Base-by-base conservation (phyloP, 495 filamentous ascomycete genomes). In the Apodospora peruviana region DNA sequence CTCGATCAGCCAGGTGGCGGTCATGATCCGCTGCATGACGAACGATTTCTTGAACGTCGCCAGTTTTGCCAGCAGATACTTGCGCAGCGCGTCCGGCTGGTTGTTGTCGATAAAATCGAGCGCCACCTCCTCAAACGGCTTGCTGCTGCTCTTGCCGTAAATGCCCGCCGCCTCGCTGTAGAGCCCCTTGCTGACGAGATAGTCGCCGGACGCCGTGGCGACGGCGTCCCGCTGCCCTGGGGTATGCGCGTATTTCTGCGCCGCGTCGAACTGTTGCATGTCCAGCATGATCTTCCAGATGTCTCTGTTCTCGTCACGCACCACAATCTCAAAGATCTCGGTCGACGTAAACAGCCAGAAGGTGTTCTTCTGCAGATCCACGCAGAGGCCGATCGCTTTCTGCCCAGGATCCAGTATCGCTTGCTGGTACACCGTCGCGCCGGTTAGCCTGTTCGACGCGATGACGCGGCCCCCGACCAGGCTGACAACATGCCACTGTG, bases 91-190 rank as follows among this genome's bases (percentile, higher is more conserved):
- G 76, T 98, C 94, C 47, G 86, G 85, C 61, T 97, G 87, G 35
- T 84, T 83, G 51, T 85, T 81, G 61, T 96, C 91, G 49, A 97
- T 90, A 53, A 98, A 88, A 2, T 79, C 84, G 40, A 98, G 72
- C 41, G 90, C 90, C 34, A 97, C 93, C 58, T 98, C 88, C 58
- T 98, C 93, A 53, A 98, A 98, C 2, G 85, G 84, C 71, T 96
- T 96, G 58, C 86, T 95, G 58, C 86, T 95, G 70, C 91, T 96
- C 69, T 86, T 88, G 24, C 93, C 93, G 72, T 94, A 96, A 21
- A 95, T 82, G 25, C 76, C 80, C 10, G 93, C 94, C 14, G 93
- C 93, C 62, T 96, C 90, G 23, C 83, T 62, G 61, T 82, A 95
- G 25, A 83, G 77, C 10, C 88, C 87, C 69, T 88, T 88, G 47